These are phyloP conservation scores for Nothophytophthora sp. DNA, from an alignment of 352 stramenopile genomes.

Conservation along the genomic window DNA sequence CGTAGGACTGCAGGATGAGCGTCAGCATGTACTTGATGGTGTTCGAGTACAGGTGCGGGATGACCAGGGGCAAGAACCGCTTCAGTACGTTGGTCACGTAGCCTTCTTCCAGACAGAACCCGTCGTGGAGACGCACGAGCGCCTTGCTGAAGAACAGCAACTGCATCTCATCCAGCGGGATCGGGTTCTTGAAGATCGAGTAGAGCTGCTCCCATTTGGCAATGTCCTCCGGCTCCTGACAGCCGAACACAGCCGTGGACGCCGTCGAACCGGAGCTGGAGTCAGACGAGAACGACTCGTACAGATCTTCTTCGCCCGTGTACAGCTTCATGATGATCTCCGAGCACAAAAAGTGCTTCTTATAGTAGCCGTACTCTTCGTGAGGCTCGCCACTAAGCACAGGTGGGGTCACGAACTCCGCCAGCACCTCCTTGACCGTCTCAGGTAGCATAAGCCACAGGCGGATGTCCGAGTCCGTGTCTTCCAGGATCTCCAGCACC, in stretches of 20 bases:
- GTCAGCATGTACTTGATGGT: conserved; percentile 92
- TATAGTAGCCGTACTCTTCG: conserved; percentile 90
- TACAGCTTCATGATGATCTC: conserved; percentile 92
- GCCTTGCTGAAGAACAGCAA: conserved; percentile 88
- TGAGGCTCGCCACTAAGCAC: conserved; percentile 74
- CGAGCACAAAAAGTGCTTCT: conserved; percentile 87
- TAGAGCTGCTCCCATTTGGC: conserved; percentile 85
- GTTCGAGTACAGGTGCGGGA: conserved; percentile 86
- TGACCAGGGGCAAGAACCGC: conserved; percentile 71
- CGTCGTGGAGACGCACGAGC: conserved; percentile 84
- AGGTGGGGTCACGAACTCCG: conserved; percentile 80
- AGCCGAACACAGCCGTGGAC: conserved; percentile 76
- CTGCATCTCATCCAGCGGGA: conserved; percentile 86
- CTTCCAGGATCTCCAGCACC: conserved; percentile 85
- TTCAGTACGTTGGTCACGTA: conserved; percentile 84
- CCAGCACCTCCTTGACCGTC: conserved; percentile 76
- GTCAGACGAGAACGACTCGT: conserved; percentile 88
- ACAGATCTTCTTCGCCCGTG: conserved; percentile 86
- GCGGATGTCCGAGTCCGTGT: conserved; percentile 84
- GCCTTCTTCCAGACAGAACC: conserved; percentile 85
- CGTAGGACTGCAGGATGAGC: conserved; percentile 87
- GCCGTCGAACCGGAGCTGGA: conserved; percentile 72
- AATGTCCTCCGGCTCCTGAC: conserved; percentile 70
- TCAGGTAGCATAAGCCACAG: conserved; percentile 82
- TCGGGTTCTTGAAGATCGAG: conserved; percentile 76